Base-by-base conservation (phyloP, 108 stramenopile genomes). In the Tribonema minus region DNA sequence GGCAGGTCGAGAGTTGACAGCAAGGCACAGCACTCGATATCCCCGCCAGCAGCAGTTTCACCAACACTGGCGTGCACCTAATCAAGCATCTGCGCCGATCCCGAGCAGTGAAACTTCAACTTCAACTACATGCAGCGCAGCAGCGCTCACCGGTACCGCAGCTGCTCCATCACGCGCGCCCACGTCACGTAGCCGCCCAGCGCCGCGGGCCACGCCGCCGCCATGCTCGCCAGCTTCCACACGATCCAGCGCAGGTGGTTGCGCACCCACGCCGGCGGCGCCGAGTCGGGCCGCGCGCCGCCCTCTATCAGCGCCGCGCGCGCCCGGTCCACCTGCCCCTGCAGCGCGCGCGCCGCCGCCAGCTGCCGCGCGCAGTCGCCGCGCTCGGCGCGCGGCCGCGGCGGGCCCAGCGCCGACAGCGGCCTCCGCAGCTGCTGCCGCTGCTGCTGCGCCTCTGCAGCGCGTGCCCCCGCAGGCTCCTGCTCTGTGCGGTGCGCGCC, bases 161-260 rank as follows among this genome's bases (percentile, higher is more conserved):
- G 61, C 71, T 72, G 71, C n/a, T 12, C 37, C 25, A 34, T 1
- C 20, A 72, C 61, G 15, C 71, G 34, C 1, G 7, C 71, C n/a
- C 61, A 60, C 38, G 61, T 62, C 15, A 72, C 61, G 29, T 72
- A 72, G 3, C 71, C 71, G 20, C 5, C 61, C 1, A 61, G 71
- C 26, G 61, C 37, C n/a, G 20, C 30, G 23, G 71, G 61, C 37
- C 61, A 72, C n/a, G 37, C 31, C 61, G 61, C 37, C 25, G 61
- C 71, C 31, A 37, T 72, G 0, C 61, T 61, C 15, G 71, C 71
- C 60, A 72, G 71, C 23, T 72, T 72, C 71, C 71, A 72, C 31
- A 72, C 71, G 61, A 72, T 72, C 71, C 71, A 72, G 61, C 71
- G 61, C 1, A 37, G 27, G 71, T 72, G 71, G 61, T 72, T 72